Percentiles rank a stretch among this genome's conserved stretches.
Conservation (phyloP, 1,284 basidiomycete genomes). For the Cystobasidium sp. region DNA sequence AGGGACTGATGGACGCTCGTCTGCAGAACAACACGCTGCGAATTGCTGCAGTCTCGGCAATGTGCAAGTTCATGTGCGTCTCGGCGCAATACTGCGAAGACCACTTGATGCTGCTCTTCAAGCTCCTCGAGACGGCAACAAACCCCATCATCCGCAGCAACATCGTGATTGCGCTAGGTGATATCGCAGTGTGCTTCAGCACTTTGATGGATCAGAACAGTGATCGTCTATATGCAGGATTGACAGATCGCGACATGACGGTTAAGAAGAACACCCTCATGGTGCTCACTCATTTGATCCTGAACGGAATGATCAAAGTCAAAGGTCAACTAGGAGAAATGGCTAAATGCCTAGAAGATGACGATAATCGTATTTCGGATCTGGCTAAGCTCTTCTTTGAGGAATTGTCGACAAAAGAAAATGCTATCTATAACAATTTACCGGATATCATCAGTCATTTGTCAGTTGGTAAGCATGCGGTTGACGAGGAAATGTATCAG, state of each 20-base stretch:
- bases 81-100: constrained; percentile 91
- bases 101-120: constrained; percentile 86
- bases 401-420: constrained; percentile 93
- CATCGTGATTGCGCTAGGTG: constrained; percentile 94
- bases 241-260: constrained; percentile 80
- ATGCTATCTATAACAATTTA: constrained; percentile 98
- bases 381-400: constrained; percentile 97
- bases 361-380: constrained; percentile 85
- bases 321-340: constrained; percentile 99
- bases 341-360: constrained; percentile 97
- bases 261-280: constrained; percentile 99
- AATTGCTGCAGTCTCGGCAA: constrained; percentile 81
- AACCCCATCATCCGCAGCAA: constrained; percentile 90
- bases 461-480: constrained; percentile 88
- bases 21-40: constrained; percentile 79
- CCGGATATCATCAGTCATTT: constrained; percentile 96
- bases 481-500: constrained; percentile 89
- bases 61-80: constrained; percentile 97
- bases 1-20: constrained; percentile 4
- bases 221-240: constrained; percentile 89
- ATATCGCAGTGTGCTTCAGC: constrained; percentile 95
- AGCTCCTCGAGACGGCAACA: constrained; percentile 85
- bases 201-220: constrained; percentile 96
- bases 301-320: constrained; percentile 99
- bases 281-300: constrained; percentile 95